Evolutionary conservation across 805 yeast species (phyloP), one percentile per base, ranked within the genome.

Genomic region (Kodamaea leandrae): DNA sequence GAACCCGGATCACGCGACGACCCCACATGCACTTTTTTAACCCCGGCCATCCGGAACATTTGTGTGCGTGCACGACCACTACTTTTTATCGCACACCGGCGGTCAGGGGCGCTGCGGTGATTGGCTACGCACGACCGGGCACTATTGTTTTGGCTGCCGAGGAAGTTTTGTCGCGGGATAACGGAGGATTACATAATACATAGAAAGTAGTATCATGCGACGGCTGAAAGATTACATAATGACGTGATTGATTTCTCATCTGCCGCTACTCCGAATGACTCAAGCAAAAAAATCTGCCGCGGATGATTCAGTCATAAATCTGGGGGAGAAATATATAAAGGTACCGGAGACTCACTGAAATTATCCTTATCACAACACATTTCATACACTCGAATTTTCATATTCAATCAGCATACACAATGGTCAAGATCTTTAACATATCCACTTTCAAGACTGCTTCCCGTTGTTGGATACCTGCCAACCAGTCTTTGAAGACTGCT

Each of bases 391-490:
- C 26, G 4, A 36, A 15, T 12, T n/a, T n/a, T n/a, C n/a, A n/a
- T n/a, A n/a, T n/a, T n/a, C n/a, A n/a, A n/a, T n/a, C n/a, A 36
- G 14, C 19, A 15, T 13, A 23, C 23, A 32, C 37, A 32, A 39
- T 33, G 37, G 24, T 13, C 23, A 39, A 39, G 18, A 32, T 65
- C 30, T 52, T 65, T 35, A 58, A 58, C 37, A 57, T 68, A 30
- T 52, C 69, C 24, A 50, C 66, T 14, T 60, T 56, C 54, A 66
- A 63, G 50, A 68, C 74, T 36, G 70, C 73, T 39, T 54, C 71
- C 35, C 63, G 71, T 45, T 66, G 72, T 52, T 68, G 73, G 73
- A 50, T 68, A 18, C 69, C 71, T 34, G 48, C 53, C 27, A 60
- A 57, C 36, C 50, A 49, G 36, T 29, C 38, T 33, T 25, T 37